Conservation (phyloP, 2,329 filamentous ascomycete genomes). For the Fusarium avenaceum region DNA sequence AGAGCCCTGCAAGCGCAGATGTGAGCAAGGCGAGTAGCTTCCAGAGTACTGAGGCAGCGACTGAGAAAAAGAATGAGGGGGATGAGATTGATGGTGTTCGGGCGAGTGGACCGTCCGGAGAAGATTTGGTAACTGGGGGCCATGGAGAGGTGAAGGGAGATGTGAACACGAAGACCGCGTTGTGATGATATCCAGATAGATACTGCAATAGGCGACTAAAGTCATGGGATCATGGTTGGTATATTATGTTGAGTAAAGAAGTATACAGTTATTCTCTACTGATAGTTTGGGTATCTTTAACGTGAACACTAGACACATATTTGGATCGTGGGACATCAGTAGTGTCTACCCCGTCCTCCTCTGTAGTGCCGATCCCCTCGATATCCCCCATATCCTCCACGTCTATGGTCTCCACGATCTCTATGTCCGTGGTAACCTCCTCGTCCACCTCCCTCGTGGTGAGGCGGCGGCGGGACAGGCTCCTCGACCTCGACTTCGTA, state of each 20-base stretch:
- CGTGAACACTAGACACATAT: slow-evolving; percentile 2
- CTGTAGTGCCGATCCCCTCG: slow-evolving; percentile 54
- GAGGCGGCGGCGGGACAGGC: slow-evolving; percentile 55
- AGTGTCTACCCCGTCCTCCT: slow-evolving; percentile 51
- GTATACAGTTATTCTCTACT: background rate
- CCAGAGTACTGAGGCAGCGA: slow-evolving; percentile 53
- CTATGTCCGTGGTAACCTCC: slow-evolving; percentile 52
- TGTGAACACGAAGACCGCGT: background rate
- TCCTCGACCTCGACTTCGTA: slow-evolving; percentile 84
- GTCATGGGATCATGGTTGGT: background rate
- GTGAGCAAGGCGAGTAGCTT: slow-evolving; percentile 82
- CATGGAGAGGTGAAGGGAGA: slow-evolving; percentile 13
- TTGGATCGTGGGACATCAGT: slow-evolving; percentile 35
- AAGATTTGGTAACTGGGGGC: slow-evolving; percentile 47
- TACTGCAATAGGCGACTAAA: background rate
- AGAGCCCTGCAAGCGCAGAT: slow-evolving; percentile 73
- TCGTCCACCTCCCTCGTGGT: slow-evolving; percentile 42
- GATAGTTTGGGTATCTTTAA: slow-evolving; percentile 31
- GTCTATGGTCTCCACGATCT: slow-evolving; percentile 52
- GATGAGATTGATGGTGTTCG: slow-evolving; percentile 53
- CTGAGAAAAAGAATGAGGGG: slow-evolving; percentile 32
- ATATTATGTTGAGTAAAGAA: background rate
- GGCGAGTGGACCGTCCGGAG: slow-evolving; percentile 55
- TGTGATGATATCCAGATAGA: slow-evolving; percentile 26
- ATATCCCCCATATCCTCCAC: slow-evolving; percentile 54